Base-by-base conservation (phyloP, 345 rosid genomes). In the Cardamine chenopodiifolia region DNA sequence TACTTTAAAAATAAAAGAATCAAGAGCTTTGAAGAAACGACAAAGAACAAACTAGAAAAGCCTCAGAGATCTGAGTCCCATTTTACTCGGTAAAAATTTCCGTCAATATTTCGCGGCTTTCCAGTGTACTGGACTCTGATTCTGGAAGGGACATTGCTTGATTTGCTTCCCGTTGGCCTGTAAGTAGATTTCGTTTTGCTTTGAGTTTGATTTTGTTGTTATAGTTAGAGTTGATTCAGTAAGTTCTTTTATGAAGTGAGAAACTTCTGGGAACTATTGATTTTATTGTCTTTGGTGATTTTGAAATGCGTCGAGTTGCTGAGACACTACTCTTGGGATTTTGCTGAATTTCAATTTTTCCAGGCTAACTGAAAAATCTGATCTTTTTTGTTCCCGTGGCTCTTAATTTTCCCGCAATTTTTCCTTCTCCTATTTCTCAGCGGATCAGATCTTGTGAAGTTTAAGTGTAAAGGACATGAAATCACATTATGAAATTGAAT, bases 61-160 rank as follows among this genome's bases (percentile, higher is more conserved):
- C 64, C 3, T 23, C 71, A 45, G 54, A 76, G 80, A 77, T 77
- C 76, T 70, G 45, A 48, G 2, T 6, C 50, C 29, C 18, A 54
- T 53, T 69, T 44, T 7, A 37, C 47, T 58, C 45, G 8, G 2
- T 13, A 15, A 26, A 58, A 26, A 8, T 60, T 39, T 40, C 39
- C 28, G 20, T 56, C 26, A 23, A 25, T 50, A 10, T 52, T 40
- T 37, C 55, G 22, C 63, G 0, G n/a, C 32, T 4, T 22, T 68
- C 52, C 44, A 40, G 79, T 62, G 70, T 44, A 69, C 49, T 54
- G 59, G 71, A 70, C 13, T 76, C 59, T 47, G 14, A 70, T 26
- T 62, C 66, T n/a, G 44, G 42, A 70, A 3, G 22, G 8, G 58
- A 34, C 75, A 63, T 70, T 76, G 70, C 57, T 23, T 49, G 15